phyloP scores from a whole-genome alignment of 345 rosid species.

The Mangifera indica region DNA sequence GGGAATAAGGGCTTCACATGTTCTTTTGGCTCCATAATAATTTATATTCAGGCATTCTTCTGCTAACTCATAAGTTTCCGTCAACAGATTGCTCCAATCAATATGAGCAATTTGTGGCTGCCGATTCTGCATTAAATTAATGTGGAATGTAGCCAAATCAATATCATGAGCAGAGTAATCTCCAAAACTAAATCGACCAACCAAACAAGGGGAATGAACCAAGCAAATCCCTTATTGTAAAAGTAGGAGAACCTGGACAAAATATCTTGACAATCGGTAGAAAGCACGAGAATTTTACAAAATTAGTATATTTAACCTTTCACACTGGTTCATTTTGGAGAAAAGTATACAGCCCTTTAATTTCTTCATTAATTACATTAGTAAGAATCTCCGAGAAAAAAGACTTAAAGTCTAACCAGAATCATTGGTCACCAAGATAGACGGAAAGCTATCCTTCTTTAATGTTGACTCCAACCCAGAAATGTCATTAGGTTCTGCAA shows the following conservation, averaged over 20 bases:
- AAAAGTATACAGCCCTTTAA: too few relatives aligned
- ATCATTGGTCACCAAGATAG: not conserved
- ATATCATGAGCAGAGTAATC: too few relatives aligned
- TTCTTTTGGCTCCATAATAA: slow-evolving; percentile 41
- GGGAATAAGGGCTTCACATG: slow-evolving; percentile 36
- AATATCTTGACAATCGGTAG: too few relatives aligned
- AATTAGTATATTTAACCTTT: too few relatives aligned
- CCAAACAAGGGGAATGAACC: too few relatives aligned
- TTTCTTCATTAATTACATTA: too few relatives aligned
- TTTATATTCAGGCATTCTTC: slow-evolving; percentile 45
- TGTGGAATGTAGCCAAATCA: not conserved
- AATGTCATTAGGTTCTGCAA: not conserved
- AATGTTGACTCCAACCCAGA: not conserved
- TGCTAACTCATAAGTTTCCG: slow-evolving; percentile 23
- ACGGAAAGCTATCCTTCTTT: not conserved
- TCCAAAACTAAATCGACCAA: too few relatives aligned
- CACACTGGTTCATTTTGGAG: too few relatives aligned
- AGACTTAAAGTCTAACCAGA: not conserved
- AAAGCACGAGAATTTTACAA: too few relatives aligned
- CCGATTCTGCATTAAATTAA: too few relatives aligned
- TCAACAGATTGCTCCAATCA: slow-evolving; percentile 21
- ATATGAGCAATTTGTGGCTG: not conserved
- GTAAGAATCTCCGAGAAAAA: not conserved
- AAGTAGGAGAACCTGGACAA: too few relatives aligned
- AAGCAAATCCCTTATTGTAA: too few relatives aligned